A percentile compares a stretch with the other conserved stretches of the same genome.
These are phyloP conservation scores for Scolecobasidium constrictum DNA, from an alignment of 2,329 filamentous ascomycete genomes.

Conservation along the genomic window DNA sequence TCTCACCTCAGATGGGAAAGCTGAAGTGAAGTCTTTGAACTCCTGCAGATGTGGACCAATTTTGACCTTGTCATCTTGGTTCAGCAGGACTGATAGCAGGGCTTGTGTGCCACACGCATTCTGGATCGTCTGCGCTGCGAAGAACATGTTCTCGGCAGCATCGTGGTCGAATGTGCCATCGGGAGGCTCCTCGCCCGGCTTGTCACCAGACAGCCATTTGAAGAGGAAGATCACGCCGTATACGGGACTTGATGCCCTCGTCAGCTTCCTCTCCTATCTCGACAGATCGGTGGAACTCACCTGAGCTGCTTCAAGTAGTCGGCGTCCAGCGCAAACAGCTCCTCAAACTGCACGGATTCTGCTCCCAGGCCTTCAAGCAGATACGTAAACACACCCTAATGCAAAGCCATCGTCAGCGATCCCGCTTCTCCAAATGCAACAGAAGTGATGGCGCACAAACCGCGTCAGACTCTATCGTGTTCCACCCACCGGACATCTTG, in stretches of 20 bases:
- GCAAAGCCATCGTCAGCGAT: too few relatives aligned
- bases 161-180: conserved; percentile 74
- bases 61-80: conserved; percentile 61
- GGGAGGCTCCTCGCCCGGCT: conserved; percentile 54
- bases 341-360: conserved; percentile 91
- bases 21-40: conserved; percentile 82
- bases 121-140: conserved; percentile 94
- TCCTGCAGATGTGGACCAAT: conserved; percentile 61
- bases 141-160: conserved; percentile 73
- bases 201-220: conserved; percentile 73
- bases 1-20: conserved; percentile 53
- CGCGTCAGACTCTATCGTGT: conserved; percentile 95
- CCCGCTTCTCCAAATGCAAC: too few relatives aligned
- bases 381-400: conserved; percentile 91
- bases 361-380: conserved; percentile 88
- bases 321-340: conserved; percentile 80
- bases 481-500: conserved; percentile 62
- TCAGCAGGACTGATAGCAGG: conserved; percentile 80
- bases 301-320: conserved; percentile 55
- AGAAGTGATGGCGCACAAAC: conserved; percentile 41
- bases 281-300: conserved; percentile 11
- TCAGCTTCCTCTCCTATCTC: not conserved
- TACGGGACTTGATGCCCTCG: conserved; percentile 46
- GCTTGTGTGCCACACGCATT: conserved; percentile 98
- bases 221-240: conserved; percentile 99